Evolutionary conservation across 441 rosid genomes (phyloP), one percentile per base, ranked within the genome.

Genomic region (Bocquillonia castaneifolia): DNA sequence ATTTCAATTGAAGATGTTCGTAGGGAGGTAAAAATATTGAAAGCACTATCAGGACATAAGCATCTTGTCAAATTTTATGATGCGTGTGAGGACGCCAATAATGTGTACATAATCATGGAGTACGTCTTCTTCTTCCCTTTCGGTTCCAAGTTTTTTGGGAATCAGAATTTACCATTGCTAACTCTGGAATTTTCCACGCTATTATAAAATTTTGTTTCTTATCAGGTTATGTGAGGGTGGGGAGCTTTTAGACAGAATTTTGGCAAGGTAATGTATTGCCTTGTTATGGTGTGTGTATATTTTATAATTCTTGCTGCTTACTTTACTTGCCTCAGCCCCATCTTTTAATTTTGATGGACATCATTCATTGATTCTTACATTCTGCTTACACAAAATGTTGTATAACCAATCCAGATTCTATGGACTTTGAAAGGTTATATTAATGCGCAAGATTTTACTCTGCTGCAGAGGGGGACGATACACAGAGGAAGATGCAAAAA

Each of bases 31-130:
- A 92, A 88, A 76, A 81, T 92, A 68, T 72, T 90, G 84, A 90
- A 82, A 82, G 88, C 88, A 25, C 74, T 92, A 64, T 90, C 96
- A n/a, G 98, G 98, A 12, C 98, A 92, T 75, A 83, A 75, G 76
- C 83, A 92, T 84, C 79, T 92, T 60, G 81, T 90, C 79, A 83
- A 88, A 80, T 92, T 83, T 63, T 81, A 79, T 73, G 98, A 92
- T 84, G 95, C 96, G 72, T 92, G 87, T 69, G 98, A 92, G 79
- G 98, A 92, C 75, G 88, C 88, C 69, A 90, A 85, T 82, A 92
- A 92, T 64, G 93, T 92, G 53, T 92, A 92, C 89, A 89, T 92
- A 67, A 95, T 92, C 74, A 92, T 92, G 98, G 98, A 92, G 98
- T 92, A 88, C 61, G 98, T 87, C 74, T 74, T 71, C 78, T 67